Evolutionary conservation across 1,284 basidiomycete genomes (phyloP), one percentile per base, ranked within the genome.

Genomic region (Ceratorhiza oryzae-sativae): DNA sequence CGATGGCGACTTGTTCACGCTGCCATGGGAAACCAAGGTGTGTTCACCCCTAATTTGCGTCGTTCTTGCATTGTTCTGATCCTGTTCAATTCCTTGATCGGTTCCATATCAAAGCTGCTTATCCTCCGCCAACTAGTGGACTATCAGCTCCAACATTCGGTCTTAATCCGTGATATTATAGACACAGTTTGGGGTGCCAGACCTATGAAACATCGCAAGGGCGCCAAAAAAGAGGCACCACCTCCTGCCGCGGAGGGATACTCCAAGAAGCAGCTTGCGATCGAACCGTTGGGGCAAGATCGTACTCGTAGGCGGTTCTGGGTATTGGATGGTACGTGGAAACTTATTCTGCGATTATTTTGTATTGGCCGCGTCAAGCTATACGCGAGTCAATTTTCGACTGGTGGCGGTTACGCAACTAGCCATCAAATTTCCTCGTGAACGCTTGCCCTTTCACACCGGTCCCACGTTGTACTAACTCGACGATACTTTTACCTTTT

Each of bases 171-270:
- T 80, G 83, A 80, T 62, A 83, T 83, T 68, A 90, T 93, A 79
- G 91, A 93, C 84, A 86, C 86, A 78, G 91, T 90, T 61, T 92
- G 91, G 90, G 91, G 91, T 77, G 89, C 92, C 77, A 85, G 86
- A 71, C 89, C 90, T 76, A 88, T 88, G 78, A 91, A 92, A 76
- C 88, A 92, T 80, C 91, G 91, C 84, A 93, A 92, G 81, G 86
- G 86, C 72, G 71, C 76, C 13, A 73, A 75, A 27, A 71, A 74
- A 53, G 88, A 90, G 75, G 80, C 83, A 10, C 85, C 86, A 48
- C 84, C 86, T 34, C 83, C 85, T 39, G 81, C 87, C 58, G 80
- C 82, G 60, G 78, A 81, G n/a, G 79, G 76, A 34, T 82, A 84
- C 72, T 90, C 87, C 76, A 86, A 86, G 78, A 86, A 88, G 75